Conservation (phyloP, 805 yeast genomes). For the Cyberlindnera americana region DNA sequence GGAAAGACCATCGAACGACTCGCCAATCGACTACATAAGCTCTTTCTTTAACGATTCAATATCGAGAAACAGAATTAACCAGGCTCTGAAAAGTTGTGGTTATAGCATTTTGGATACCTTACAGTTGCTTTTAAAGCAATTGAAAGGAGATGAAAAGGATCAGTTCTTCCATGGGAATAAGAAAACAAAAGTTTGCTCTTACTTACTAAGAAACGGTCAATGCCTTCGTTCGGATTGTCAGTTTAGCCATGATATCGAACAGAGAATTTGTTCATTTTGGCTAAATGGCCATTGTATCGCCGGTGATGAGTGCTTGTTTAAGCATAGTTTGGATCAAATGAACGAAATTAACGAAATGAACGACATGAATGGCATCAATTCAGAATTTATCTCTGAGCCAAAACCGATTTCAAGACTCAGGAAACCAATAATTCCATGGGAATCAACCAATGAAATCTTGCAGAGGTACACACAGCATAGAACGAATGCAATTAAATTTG, state of each 20-base stretch:
- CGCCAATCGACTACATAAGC: constrained; percentile 37
- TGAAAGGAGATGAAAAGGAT: constrained; percentile 13
- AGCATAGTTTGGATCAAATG: constrained; percentile 30
- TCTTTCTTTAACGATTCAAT: constrained; percentile 31
- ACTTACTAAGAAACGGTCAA: constrained; percentile 37
- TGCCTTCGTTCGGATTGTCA: constrained; percentile 43
- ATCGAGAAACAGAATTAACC: constrained; percentile 33
- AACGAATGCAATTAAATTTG: constrained; percentile 20
- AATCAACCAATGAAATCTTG: constrained; percentile 1
- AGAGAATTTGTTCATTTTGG: constrained; percentile 46
- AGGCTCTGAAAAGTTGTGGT: constrained; percentile 34
- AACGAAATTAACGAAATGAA: neutral
- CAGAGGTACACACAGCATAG: constrained; percentile 7
- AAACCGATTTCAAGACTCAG: no score
- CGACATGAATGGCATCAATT: no score
- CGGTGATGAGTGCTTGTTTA: constrained; percentile 38
- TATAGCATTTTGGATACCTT: constrained; percentile 32
- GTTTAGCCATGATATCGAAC: constrained; percentile 41
- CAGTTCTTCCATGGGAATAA: constrained; percentile 5
- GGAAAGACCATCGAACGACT: constrained; percentile 10
- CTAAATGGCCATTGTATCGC: constrained; percentile 40
- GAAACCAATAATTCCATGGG: no score
- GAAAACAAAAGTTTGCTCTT: constrained; percentile 36
- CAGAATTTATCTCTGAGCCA: no score
- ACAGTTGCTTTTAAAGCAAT: constrained; percentile 17